These are phyloP conservation scores for Pseudopithomyces maydicus DNA, from an alignment of 2,329 filamentous ascomycete species.

Conservation along the genomic window DNA sequence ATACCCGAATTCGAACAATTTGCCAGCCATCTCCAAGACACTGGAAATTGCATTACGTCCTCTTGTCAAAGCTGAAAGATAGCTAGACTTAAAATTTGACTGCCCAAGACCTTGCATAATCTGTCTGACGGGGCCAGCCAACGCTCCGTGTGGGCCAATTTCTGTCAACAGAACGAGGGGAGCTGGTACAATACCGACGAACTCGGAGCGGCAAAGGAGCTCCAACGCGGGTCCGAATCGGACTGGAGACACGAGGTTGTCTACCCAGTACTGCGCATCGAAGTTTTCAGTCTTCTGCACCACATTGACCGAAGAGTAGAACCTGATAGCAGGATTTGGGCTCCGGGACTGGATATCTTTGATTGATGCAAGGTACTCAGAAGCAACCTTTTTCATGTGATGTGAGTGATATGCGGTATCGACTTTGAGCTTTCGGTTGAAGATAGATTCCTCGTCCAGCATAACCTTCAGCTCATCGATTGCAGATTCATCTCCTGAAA, in stretches of 20 bases:
- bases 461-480: constrained; percentile 38
- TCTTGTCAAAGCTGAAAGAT: background rate
- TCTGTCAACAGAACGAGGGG: background rate
- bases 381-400: constrained; percentile 38
- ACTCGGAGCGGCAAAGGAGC: background rate
- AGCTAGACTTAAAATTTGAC: background rate
- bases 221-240: constrained; percentile 25
- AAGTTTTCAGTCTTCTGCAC: background rate
- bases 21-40: background rate
- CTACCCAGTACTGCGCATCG: constrained; percentile 39
- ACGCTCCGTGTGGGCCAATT: background rate
- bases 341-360: background rate
- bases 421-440: constrained; percentile 46
- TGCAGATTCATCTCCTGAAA: constrained; percentile 48
- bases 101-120: background rate
- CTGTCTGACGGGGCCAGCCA: background rate
- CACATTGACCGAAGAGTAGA: constrained; percentile 13
- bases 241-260: constrained; percentile 46
- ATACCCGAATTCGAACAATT: background rate
- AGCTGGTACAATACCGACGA: background rate
- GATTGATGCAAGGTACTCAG: background rate
- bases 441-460: constrained; percentile 43
- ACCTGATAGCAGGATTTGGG: background rate
- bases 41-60: background rate
- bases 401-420: constrained; percentile 53